Base-by-base conservation (phyloP, 2,329 filamentous ascomycete genomes). In the Hirsutella thompsonii region DNA sequence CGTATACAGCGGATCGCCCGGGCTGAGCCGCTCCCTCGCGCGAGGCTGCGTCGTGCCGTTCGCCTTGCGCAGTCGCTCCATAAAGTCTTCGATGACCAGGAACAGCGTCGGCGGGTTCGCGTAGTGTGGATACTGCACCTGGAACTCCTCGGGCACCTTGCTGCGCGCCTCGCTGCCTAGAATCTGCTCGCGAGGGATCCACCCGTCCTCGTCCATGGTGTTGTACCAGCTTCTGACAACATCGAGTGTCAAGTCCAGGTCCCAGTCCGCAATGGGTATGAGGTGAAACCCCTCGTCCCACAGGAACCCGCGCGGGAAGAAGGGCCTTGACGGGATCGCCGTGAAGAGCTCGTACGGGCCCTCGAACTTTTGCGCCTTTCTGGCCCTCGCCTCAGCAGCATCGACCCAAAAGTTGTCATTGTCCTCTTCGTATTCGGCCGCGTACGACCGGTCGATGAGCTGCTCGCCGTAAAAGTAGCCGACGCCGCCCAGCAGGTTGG, bases 281-380 rank as follows among this genome's bases (percentile, higher is more conserved):
- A 98, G 69, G 55, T 98, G 92, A 63, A 96, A 98, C 1, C 92
- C 92, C 60, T 98, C 92, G 53, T 98, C 92, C 92, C 92, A 98
- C 4, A 96, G 70, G 59, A 98, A 98, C 1, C 92, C 92, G 46
- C 92, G 76, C 1, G 92, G 92, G 63, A 98, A 98, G 68, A 98
- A 98, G 0, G 92, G 85, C 4, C 92, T 73, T 8, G 90, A 96
- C 0, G 92, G 92, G 42, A 96, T 81, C 52, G 81, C 86, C 6
- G 89, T 93, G 58, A 89, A 96, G 2, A 98, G 74, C 58, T 94
- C 86, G 41, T 81, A 85, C 1, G 90, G 87, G 0, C 86, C 86
- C 55, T 93, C 88, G 1, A 81, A 62, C 44, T 77, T 69, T 48
- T 88, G 79, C 47, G 76, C 63, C 42, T 76, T 79, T 44, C 79